Conservation (phyloP, 2,329 filamentous ascomycete species). For the Aspergillus latus region DNA sequence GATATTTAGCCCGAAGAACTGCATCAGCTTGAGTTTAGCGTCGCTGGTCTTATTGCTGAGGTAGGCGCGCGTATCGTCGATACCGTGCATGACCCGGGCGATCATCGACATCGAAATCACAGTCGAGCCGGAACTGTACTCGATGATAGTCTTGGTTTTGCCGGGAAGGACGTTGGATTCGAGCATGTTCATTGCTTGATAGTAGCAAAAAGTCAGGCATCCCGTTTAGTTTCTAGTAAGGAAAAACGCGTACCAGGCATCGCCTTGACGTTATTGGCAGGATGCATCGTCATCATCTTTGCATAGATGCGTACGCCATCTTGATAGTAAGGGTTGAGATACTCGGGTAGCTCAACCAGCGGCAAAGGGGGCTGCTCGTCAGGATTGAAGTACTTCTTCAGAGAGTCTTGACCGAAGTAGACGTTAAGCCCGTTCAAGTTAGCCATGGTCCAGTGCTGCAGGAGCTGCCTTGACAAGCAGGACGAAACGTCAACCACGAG, state of each 20-base stretch:
- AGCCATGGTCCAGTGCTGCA: slow-evolving; percentile 21
- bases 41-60: slow-evolving; percentile 60
- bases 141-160: slow-evolving; percentile 55
- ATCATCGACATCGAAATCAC: slow-evolving; percentile 61
- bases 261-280: slow-evolving; percentile 65
- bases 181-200: slow-evolving; percentile 53
- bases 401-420: slow-evolving; percentile 57
- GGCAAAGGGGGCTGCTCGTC: slow-evolving; percentile 59
- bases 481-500: too few relatives aligned
- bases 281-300: slow-evolving; percentile 66
- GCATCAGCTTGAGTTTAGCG: slow-evolving; percentile 56
- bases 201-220: background rate
- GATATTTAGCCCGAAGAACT: slow-evolving; percentile 60
- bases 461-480: background rate
- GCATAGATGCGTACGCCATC: slow-evolving; percentile 64
- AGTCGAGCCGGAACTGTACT: slow-evolving; percentile 63
- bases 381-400: slow-evolving; percentile 61
- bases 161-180: slow-evolving; percentile 43
- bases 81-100: slow-evolving; percentile 52
- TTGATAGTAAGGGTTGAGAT: slow-evolving; percentile 57
- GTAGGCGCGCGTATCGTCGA: slow-evolving; percentile 55
- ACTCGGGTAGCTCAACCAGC: slow-evolving; percentile 60
- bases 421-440: slow-evolving; percentile 51
- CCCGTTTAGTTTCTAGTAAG: background rate
- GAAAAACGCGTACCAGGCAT: slow-evolving; percentile 46